Percentiles rank a stretch among this genome's conserved stretches.
Evolutionary conservation across 495 filamentous ascomycete genomes (phyloP).

Genomic region (Xylaria acuta): DNA sequence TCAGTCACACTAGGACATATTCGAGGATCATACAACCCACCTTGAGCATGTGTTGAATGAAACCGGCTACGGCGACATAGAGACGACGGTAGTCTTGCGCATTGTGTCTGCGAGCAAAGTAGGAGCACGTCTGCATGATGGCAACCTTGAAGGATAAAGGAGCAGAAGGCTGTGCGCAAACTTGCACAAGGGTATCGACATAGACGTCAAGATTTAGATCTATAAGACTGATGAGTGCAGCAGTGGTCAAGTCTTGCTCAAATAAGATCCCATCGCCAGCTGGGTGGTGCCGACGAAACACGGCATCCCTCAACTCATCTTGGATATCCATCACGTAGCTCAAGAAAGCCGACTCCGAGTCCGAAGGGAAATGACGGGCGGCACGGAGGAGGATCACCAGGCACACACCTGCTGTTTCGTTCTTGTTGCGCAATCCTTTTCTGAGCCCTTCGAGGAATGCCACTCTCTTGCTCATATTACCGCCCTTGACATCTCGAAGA

Average conservation of each 20-base stretch:
- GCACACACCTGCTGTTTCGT: constrained; percentile 67
- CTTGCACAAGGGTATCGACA: constrained; percentile 57
- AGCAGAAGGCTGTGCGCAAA: constrained; percentile 59
- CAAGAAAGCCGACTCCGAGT: constrained; percentile 65
- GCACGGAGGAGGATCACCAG: constrained; percentile 63
- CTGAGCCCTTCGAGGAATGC: constrained; percentile 65
- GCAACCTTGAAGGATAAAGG: constrained; percentile 67
- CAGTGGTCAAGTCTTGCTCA: constrained; percentile 67
- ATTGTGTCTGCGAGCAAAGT: constrained; percentile 59
- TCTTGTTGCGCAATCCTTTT: constrained; percentile 62
- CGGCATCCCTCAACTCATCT: constrained; percentile 67
- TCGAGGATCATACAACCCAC: constrained; percentile 34
- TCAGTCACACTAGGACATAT: constrained; percentile 29
- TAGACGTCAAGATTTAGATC: constrained; percentile 63
- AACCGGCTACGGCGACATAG: constrained; percentile 60
- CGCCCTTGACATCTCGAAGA: constrained; percentile 63
- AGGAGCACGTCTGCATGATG: constrained; percentile 61
- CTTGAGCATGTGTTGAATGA: constrained; percentile 61
- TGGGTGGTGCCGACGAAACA: constrained; percentile 60
- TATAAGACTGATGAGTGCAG: constrained; percentile 66
- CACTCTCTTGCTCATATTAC: constrained; percentile 65
- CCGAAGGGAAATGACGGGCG: constrained; percentile 64
- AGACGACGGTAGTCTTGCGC: constrained; percentile 57
- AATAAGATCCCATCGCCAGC: constrained; percentile 53
- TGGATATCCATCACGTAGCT: constrained; percentile 71